Base-by-base conservation (phyloP, 2,329 filamentous ascomycete genomes). In the Microcyclospora pomicola region DNA sequence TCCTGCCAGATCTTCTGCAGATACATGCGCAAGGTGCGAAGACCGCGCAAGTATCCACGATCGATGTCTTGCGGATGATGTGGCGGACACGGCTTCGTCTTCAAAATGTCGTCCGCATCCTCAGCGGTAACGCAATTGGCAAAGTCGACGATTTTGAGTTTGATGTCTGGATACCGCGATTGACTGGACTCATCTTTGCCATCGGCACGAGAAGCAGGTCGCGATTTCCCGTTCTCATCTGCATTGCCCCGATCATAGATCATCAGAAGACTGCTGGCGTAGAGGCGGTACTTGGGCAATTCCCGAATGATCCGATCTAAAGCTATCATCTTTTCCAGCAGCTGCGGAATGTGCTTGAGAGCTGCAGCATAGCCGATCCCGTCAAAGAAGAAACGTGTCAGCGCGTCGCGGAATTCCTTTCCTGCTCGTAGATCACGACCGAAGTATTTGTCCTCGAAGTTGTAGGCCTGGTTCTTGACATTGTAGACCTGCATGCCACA, bases 381-480 rank as follows among this genome's bases (percentile, higher is more conserved):
- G 49, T 96, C 85, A 59, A 86, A 94, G 43, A 98, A 73, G 56
- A 96, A 98, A 19, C 82, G 77, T 37, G 79, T 88, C 5, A 98
- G 68, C 0, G 87, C 87, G 42, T 81, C 76, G 54, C 93, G 83
- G 52, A 98, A 96, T 55, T 96, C 84, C 2, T 72, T 69, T 2
- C 91, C 91, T 2, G 82, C 85, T 59, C 87, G 87, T 27, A 98
- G 67, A 49, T 84, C 77, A 38, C 91, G 80, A 2, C 91, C 91
- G 56, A 85, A 94, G 60, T 98, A 98, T 61, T 98, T 98, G 70
- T 98, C 91, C 56, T 93, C 82, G 55, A 96, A 98, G n/a, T 87
- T 69, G 55, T 94, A 95, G 34, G 75, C 77, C 53, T 92, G 77
- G 28, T 77, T 80, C 47, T 78, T 77, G 15, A 77, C 79, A 54